Evolutionary conservation across 2,329 filamentous ascomycete genomes (phyloP).

Genomic region (Sporothrix protearum): DNA sequence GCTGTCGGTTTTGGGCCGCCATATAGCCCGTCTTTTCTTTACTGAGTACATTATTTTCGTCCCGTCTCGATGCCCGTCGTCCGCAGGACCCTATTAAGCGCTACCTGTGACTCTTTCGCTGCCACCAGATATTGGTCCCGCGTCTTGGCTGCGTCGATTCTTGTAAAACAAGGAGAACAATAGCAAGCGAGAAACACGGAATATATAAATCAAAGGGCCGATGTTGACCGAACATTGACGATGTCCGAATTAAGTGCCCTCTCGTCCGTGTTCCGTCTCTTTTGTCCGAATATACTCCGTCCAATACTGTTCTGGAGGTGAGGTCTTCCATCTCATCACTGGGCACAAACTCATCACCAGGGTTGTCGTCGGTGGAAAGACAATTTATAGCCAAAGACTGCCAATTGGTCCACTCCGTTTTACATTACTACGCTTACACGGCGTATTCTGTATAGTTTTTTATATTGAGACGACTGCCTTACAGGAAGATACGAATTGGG

Average conservation of each 20-base stretch:
- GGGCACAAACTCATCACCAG: background rate
- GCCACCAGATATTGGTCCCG: background rate
- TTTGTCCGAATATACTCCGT: background rate
- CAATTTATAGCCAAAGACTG: no score
- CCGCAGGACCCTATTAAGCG: background rate
- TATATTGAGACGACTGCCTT: background rate
- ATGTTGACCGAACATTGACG: no score
- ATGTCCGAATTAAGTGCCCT: background rate
- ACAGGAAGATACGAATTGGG: background rate
- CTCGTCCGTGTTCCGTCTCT: background rate
- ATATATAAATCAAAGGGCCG: background rate
- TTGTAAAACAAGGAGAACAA: background rate
- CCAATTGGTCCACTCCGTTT: no score
- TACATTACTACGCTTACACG: no score
- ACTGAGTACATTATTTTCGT: background rate
- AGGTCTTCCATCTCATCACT: background rate
- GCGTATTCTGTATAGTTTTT: no score
- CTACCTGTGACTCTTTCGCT: background rate
- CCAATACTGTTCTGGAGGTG: background rate
- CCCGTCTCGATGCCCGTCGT: background rate
- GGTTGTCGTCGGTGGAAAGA: background rate
- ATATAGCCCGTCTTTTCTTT: background rate
- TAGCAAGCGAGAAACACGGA: background rate
- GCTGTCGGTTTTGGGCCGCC: background rate
- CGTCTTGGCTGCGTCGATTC: slow-evolving; percentile 1